Conservation (phyloP, 2,329 filamentous ascomycete genomes). For the Verticillium klebahnii region DNA sequence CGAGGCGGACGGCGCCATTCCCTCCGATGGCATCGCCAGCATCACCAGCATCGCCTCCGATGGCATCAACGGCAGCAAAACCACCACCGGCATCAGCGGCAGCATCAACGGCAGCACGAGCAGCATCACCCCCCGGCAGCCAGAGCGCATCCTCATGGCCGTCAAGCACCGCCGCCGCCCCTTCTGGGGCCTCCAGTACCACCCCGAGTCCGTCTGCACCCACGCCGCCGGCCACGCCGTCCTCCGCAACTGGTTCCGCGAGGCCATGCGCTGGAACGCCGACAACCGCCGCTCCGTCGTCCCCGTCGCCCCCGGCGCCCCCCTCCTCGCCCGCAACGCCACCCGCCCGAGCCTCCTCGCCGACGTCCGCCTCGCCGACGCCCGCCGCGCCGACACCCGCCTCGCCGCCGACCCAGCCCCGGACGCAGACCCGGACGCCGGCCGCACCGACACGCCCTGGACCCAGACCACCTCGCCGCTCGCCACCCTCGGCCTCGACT, state of each 20-base stretch:
- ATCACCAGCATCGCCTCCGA: too few species aligned
- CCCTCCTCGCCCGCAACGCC: slow-evolving; percentile 22
- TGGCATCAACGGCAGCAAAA: too few species aligned
- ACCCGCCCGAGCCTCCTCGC: slow-evolving; percentile 29
- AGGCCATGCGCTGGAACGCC: slow-evolving; percentile 57
- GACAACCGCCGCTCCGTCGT: slow-evolving; percentile 4
- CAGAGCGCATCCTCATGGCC: slow-evolving; percentile 67
- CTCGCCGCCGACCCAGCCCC: too few species aligned
- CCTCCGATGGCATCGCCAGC: too few species aligned
- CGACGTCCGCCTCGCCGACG: background rate
- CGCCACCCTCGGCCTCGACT: slow-evolving; percentile 22
- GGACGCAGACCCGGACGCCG: too few species aligned
- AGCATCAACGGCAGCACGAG: too few species aligned
- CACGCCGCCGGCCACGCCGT: slow-evolving; percentile 60
- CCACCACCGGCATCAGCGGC: too few species aligned
- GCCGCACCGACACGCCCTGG: background rate
- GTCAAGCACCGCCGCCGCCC: slow-evolving; percentile 64
- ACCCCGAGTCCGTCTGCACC: slow-evolving; percentile 85
- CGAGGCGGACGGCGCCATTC: slow-evolving; percentile 15
- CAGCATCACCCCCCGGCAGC: too few species aligned
- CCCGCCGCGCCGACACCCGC: background rate
- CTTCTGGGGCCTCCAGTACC: slow-evolving; percentile 86
- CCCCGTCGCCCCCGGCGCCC: too few species aligned
- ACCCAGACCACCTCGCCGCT: slow-evolving; percentile 13
- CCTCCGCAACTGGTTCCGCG: slow-evolving; percentile 70